Percentiles rank a stretch among this genome's conserved stretches.
Conservation (phyloP, 225 moss, liverwort and hornwort species). For the Rhytidiadelphus loreus region DNA sequence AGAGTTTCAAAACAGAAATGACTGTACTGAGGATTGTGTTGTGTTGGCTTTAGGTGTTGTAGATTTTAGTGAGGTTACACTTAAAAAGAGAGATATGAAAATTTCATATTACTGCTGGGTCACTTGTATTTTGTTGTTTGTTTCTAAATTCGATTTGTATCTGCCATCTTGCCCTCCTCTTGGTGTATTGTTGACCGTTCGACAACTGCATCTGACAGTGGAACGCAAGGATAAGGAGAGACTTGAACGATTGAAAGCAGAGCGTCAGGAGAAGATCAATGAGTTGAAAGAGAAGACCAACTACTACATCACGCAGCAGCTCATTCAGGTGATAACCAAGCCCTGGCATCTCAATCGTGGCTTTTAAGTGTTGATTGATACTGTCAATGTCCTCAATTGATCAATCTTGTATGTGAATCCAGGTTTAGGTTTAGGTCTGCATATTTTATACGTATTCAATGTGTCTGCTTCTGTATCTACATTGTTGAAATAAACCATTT, state of each 20-base stretch:
- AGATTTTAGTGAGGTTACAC: not conserved
- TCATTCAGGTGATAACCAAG: constrained; percentile 63
- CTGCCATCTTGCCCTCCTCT: not conserved
- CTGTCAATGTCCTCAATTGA: not conserved
- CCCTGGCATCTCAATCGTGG: not conserved
- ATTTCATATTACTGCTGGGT: not conserved
- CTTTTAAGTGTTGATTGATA: not conserved
- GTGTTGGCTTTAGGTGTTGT: not conserved
- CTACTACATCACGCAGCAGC: constrained; percentile 86
- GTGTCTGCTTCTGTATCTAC: not conserved
- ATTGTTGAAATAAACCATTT: not conserved
- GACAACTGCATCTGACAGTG: constrained; percentile 27
- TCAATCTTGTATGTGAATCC: not conserved
- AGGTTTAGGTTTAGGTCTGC: not conserved
- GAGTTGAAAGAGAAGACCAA: constrained; percentile 98
- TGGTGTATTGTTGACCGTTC: not conserved
- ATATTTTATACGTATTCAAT: not conserved
- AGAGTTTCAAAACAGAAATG: not conserved
- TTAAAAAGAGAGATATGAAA: not conserved
- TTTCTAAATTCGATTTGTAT: not conserved
- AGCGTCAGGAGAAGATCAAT: constrained; percentile 89
- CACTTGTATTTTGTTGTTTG: not conserved
- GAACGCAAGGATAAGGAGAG: constrained; percentile 88
- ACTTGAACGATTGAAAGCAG: constrained; percentile 71
- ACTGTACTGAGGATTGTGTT: not conserved